phyloP scores from a whole-genome alignment of 495 filamentous ascomycete species.

The Penicillium odoratum region DNA sequence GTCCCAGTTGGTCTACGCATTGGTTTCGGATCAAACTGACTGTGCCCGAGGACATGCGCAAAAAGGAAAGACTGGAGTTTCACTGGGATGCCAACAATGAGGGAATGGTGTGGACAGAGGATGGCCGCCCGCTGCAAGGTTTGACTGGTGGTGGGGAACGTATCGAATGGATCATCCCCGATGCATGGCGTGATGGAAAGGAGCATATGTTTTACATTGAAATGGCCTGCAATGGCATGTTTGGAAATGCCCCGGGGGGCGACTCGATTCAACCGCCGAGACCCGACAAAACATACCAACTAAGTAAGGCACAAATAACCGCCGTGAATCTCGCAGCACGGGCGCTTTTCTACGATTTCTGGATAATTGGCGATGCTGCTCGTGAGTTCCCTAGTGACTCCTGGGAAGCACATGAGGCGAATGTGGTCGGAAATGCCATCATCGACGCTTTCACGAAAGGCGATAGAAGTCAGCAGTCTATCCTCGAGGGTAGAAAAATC shows the following conservation, averaged over 20 bases:
- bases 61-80: slow-evolving; percentile 81
- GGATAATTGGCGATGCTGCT: slow-evolving; percentile 89
- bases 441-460: slow-evolving; percentile 86
- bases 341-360: slow-evolving; percentile 85
- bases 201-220: slow-evolving; percentile 90
- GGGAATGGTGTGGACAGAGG: slow-evolving; percentile 83
- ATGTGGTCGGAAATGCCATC: slow-evolving; percentile 79
- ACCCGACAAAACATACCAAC: slow-evolving; percentile 74
- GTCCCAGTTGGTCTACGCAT: slow-evolving; percentile 97
- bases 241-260: slow-evolving; percentile 84
- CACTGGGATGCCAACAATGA: slow-evolving; percentile 96
- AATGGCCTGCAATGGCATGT: slow-evolving; percentile 99
- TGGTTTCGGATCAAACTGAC: slow-evolving; percentile 87
- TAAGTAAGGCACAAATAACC: slow-evolving; percentile 80
- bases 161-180: slow-evolving; percentile 84
- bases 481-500: slow-evolving; percentile 76
- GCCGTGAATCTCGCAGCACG: slow-evolving; percentile 84
- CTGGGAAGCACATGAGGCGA: slow-evolving; percentile 84
- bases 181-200: slow-evolving; percentile 76
- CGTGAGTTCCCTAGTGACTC: slow-evolving; percentile 76
- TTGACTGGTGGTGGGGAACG: slow-evolving; percentile 90
- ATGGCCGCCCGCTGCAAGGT: slow-evolving; percentile 88
- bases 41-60: slow-evolving; percentile 66
- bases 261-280: slow-evolving; percentile 87
- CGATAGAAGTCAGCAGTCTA: slow-evolving; percentile 69